A percentile compares a stretch with the other conserved stretches of the same genome.
Evolutionary conservation across 2,329 filamentous ascomycete species (phyloP).

Genomic region (Arachnomyces sp.): DNA sequence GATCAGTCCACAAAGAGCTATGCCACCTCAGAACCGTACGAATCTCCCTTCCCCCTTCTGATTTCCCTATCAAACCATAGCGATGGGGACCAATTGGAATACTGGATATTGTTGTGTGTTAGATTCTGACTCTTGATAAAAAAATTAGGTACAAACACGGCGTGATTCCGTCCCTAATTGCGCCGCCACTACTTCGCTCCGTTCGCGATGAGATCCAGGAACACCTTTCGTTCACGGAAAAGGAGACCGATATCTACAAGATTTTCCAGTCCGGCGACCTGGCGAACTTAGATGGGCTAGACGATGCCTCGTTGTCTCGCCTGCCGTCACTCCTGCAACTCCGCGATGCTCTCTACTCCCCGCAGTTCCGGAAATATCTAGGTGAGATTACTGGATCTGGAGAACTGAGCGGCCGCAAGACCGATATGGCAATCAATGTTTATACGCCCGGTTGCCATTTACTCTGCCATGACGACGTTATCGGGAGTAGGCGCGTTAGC

Average conservation of each 20-base stretch:
- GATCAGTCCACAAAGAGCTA: constrained; percentile 38
- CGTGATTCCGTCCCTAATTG: constrained; percentile 74
- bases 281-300: constrained; percentile 90
- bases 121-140: neutral
- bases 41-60: constrained; percentile 7
- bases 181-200: constrained; percentile 71
- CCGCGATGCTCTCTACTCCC: constrained; percentile 91
- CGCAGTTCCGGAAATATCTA: constrained; percentile 80
- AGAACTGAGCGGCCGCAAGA: constrained; percentile 83
- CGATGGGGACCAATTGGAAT: neutral
- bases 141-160: constrained; percentile 70
- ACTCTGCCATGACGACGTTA: constrained; percentile 96
- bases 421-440: constrained; percentile 98
- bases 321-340: constrained; percentile 83
- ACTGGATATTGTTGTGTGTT: neutral
- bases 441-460: constrained; percentile 95
- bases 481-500: constrained; percentile 90
- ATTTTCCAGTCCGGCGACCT: constrained; percentile 98
- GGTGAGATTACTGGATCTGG: constrained; percentile 79
- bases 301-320: constrained; percentile 74
- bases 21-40: constrained; percentile 36
- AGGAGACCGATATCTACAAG: constrained; percentile 99
- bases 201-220: constrained; percentile 84
- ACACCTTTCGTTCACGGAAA: constrained; percentile 92
- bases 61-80: no score